Conservation (phyloP, 2,329 filamentous ascomycete genomes). For the Penicillium sp. region DNA sequence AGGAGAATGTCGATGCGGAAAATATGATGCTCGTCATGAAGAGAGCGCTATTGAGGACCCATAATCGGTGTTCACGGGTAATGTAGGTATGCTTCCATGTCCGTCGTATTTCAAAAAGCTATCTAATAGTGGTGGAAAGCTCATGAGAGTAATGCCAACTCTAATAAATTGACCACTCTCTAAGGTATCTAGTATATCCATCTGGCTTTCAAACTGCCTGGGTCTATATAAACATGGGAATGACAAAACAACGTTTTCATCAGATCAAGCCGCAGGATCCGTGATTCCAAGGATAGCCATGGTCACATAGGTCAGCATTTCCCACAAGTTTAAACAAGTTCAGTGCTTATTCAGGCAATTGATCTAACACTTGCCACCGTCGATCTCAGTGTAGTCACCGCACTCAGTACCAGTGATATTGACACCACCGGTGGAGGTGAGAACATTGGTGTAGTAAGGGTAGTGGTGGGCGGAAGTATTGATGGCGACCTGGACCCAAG, state of each 20-base stretch:
- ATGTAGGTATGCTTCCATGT: too few species aligned
- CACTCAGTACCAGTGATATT: not conserved
- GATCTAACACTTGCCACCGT: not conserved
- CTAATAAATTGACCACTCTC: not conserved
- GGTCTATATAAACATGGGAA: not conserved
- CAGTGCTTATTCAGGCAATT: not conserved
- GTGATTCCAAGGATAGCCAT: not conserved
- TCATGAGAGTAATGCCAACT: not conserved
- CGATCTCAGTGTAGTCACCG: not conserved
- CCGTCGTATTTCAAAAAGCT: too few species aligned
- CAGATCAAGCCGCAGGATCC: not conserved
- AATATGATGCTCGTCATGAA: too few species aligned
- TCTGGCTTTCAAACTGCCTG: too few species aligned
- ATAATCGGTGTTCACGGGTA: too few species aligned
- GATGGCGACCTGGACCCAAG: slow-evolving; percentile 1
- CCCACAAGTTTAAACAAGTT: not conserved
- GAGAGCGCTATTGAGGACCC: too few species aligned
- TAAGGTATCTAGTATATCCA: not conserved
- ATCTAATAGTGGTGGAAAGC: too few species aligned
- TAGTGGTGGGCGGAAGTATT: not conserved
- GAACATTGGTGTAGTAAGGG: slow-evolving; percentile 1
- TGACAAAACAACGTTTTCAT: not conserved
- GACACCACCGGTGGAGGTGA: not conserved
- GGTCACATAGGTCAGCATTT: not conserved
- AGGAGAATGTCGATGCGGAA: too few species aligned